These are phyloP conservation scores for Leccinum solheimii DNA, from an alignment of 1,284 basidiomycete genomes.

Conservation along the genomic window DNA sequence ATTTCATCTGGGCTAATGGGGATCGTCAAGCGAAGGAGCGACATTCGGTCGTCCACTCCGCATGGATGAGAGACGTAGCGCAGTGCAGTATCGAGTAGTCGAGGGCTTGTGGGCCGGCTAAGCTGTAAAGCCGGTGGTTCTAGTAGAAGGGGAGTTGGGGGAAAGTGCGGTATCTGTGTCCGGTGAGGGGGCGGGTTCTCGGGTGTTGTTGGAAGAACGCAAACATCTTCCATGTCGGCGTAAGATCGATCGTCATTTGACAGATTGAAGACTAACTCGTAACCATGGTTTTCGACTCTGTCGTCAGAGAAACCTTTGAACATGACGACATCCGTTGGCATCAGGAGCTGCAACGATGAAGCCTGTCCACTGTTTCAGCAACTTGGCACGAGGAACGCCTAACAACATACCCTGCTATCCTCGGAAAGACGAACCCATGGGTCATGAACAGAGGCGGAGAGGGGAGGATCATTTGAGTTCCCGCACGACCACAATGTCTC, in stretches of 20 bases:
- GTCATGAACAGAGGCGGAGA: constrained; percentile 19
- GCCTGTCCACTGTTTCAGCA: constrained; percentile 18
- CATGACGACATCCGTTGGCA: constrained; percentile 23
- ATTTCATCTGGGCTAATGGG: constrained; percentile 40
- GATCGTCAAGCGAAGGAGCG: constrained; percentile 41
- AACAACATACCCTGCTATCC: constrained; percentile 20
- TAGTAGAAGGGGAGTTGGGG: neutral
- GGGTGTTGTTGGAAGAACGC: constrained; percentile 6
- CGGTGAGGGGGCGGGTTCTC: constrained; percentile 1
- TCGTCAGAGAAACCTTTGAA: constrained; percentile 13
- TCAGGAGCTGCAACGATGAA: constrained; percentile 17
- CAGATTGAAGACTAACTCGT: constrained; percentile 10
- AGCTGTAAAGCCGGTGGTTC: neutral
- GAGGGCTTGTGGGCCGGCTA: constrained; percentile 7
- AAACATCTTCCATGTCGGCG: neutral
- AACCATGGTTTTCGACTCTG: neutral
- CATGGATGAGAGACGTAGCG: constrained; percentile 35
- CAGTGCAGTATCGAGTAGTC: constrained; percentile 6
- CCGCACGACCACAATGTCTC: constrained; percentile 6
- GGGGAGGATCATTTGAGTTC: constrained; percentile 3
- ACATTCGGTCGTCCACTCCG: constrained; percentile 43
- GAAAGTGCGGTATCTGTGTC: neutral
- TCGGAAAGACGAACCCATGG: constrained; percentile 23
- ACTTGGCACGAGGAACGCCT: neutral
- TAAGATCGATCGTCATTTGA: constrained; percentile 11